Evolutionary conservation across 2,329 filamentous ascomycete species (phyloP).

Genomic region (Alternaria sp.): DNA sequence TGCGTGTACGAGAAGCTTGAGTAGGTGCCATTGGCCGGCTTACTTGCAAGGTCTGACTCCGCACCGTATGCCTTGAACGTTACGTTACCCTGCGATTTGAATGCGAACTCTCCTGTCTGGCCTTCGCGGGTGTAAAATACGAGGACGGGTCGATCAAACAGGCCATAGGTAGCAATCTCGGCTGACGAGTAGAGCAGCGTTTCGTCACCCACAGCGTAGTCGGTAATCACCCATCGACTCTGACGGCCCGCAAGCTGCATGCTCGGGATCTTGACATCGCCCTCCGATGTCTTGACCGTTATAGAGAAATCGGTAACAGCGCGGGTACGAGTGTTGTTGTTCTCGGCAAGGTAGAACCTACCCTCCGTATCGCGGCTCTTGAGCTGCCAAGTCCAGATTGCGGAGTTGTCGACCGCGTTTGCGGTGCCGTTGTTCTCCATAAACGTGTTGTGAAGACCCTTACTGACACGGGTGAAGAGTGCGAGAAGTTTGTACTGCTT

Average conservation of each 20-base stretch:
- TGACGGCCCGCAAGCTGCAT: conserved; percentile 60
- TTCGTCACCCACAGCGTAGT: conserved; percentile 57
- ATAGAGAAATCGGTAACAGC: conserved; percentile 56
- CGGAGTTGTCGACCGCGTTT: conserved; percentile 49
- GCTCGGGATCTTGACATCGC: conserved; percentile 52
- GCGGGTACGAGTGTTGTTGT: conserved; percentile 54
- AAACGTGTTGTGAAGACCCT: conserved; percentile 58
- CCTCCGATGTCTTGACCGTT: conserved; percentile 56
- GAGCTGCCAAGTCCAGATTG: conserved; percentile 60
- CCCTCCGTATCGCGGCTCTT: conserved; percentile 58
- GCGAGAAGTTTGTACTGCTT: conserved; percentile 62
- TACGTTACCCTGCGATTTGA: conserved; percentile 50
- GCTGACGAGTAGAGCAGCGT: conserved; percentile 60
- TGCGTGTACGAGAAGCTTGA: conserved; percentile 56
- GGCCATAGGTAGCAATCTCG: conserved; percentile 58
- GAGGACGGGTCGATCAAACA: conserved; percentile 56
- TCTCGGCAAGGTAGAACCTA: conserved; percentile 59
- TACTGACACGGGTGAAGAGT: conserved; percentile 60
- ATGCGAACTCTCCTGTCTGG: conserved; percentile 58
- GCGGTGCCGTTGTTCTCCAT: conserved; percentile 64
- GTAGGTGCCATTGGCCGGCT: conserved; percentile 17
- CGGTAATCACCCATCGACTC: conserved; percentile 62
- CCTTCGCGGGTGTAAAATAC: conserved; percentile 58
- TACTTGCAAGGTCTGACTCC: conserved; percentile 45
- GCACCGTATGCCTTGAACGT: conserved; percentile 52